Conservation (phyloP, 1,284 basidiomycete species). For the Puccinia coronata region DNA sequence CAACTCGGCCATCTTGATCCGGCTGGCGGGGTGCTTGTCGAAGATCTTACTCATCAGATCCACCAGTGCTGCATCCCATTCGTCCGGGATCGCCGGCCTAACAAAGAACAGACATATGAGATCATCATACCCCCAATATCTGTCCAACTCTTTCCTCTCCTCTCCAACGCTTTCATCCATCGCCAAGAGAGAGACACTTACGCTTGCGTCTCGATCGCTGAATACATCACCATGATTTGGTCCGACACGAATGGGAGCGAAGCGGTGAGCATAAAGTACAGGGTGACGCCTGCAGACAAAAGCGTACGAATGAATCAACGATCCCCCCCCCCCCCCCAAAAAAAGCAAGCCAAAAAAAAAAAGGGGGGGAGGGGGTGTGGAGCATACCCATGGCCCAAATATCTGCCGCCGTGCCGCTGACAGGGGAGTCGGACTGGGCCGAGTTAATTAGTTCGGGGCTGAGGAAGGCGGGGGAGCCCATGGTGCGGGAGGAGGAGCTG, state of each 20-base stretch:
- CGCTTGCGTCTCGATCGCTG: conserved; percentile 61
- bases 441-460: conserved; percentile 61
- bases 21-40: conserved; percentile 58
- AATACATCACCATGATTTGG: conserved; percentile 63
- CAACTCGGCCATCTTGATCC: conserved; percentile 59
- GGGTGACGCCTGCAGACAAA: conserved; percentile 62
- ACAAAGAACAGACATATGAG: background rate
- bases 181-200: conserved; percentile 52
- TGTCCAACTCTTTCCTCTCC: no score
- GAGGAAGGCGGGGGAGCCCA: conserved; percentile 65
- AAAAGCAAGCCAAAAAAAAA: background rate
- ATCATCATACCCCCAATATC: no score
- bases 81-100: conserved; percentile 56
- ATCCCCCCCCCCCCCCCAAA: background rate
- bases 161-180: no score
- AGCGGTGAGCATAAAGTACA: conserved; percentile 65
- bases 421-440: conserved; percentile 49
- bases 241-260: conserved; percentile 62
- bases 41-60: conserved; percentile 60
- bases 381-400: conserved; percentile 64
- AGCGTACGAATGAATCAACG: background rate
- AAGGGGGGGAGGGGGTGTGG: background rate
- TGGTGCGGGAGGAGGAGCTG: conserved; percentile 59
- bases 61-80: conserved; percentile 58
- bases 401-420: conserved; percentile 63